Conservation (phyloP, 2,329 filamentous ascomycete genomes). For the Fragosphaeria purpurea region DNA sequence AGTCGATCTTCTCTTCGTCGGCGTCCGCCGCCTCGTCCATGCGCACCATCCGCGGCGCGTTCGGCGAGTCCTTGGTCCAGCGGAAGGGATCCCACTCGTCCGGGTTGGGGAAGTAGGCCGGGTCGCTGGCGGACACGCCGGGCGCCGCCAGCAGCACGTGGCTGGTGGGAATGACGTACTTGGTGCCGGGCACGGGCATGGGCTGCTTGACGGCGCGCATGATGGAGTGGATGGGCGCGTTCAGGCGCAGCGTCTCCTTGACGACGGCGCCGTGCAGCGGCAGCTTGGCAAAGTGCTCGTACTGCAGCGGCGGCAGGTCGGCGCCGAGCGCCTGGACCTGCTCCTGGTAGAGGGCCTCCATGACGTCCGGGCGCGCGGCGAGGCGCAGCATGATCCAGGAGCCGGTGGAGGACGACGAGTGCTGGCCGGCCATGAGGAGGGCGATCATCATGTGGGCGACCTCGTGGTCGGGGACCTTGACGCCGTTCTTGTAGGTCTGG, state of each 20-base stretch:
- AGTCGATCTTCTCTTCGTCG: conserved; percentile 71
- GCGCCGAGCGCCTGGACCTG: conserved; percentile 64
- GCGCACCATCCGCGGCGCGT: conserved; percentile 36
- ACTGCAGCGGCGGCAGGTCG: conserved; percentile 64
- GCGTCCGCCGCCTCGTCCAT: conserved; percentile 32
- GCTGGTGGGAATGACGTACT: conserved; percentile 68
- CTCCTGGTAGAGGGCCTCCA: conserved; percentile 65
- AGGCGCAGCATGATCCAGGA: conserved; percentile 69
- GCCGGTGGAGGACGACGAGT: conserved; percentile 68
- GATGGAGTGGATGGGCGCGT: conserved; percentile 91
- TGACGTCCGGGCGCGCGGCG: conserved; percentile 57
- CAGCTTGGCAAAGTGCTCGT: conserved; percentile 68
- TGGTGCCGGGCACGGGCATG: conserved; percentile 72
- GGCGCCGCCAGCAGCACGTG: conserved; percentile 80
- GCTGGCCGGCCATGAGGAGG: conserved; percentile 74
- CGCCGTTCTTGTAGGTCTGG: conserved; percentile 66
- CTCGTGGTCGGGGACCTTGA: conserved; percentile 59
- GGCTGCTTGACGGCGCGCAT: conserved; percentile 85
- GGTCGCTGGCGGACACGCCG: conserved; percentile 64
- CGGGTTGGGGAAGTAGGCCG: conserved; percentile 72
- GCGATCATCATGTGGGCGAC: conserved; percentile 83
- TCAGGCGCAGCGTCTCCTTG: conserved; percentile 84
- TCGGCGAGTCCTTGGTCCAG: conserved; percentile 61
- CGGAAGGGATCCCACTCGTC: conserved; percentile 81
- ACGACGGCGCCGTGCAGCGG: conserved; percentile 75